Conservation (phyloP, 352 stramenopile genomes). For the Phytophthora agathidicida region DNA sequence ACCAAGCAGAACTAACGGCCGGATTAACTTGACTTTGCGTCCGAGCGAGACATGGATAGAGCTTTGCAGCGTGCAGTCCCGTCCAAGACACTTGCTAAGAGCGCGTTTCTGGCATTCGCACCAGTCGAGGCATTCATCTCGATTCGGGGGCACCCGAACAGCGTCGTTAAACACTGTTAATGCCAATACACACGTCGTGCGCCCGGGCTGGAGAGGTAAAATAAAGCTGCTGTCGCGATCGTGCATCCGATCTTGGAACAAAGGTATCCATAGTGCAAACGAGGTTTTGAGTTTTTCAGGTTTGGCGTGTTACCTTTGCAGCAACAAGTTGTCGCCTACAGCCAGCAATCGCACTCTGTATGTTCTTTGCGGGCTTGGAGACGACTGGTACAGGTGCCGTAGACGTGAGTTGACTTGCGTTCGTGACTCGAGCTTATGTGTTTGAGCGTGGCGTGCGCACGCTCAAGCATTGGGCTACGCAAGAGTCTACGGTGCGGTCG, state of each 20-base stretch:
- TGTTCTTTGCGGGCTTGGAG: constrained; percentile 7
- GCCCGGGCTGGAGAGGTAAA: not conserved
- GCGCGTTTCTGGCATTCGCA: too few species aligned
- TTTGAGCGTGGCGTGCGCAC: constrained; percentile 5
- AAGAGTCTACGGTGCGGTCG: too few species aligned
- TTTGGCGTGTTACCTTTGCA: constrained; percentile 14
- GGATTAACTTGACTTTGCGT: constrained; percentile 5
- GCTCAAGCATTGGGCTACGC: too few species aligned
- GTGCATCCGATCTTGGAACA: not conserved
- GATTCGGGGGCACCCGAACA: too few species aligned
- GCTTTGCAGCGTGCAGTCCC: too few species aligned
- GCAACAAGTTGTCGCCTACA: too few species aligned
- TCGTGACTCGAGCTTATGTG: constrained; percentile 14
- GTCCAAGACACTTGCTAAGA: constrained; percentile 12
- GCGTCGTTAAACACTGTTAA: constrained; percentile 10
- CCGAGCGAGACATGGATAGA: not conserved
- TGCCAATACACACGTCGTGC: not conserved
- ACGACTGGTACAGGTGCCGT: too few species aligned
- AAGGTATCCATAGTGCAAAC: not conserved
- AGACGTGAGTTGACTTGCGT: not conserved
- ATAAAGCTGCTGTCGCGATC: not conserved
- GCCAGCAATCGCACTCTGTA: too few species aligned
- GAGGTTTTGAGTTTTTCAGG: not conserved
- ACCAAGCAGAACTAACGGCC: constrained; percentile 19
- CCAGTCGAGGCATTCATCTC: too few species aligned